Evolutionary conservation across 352 stramenopile species (phyloP), one percentile per base, ranked within the genome.

Genomic region (Aphanomyces invadans): DNA sequence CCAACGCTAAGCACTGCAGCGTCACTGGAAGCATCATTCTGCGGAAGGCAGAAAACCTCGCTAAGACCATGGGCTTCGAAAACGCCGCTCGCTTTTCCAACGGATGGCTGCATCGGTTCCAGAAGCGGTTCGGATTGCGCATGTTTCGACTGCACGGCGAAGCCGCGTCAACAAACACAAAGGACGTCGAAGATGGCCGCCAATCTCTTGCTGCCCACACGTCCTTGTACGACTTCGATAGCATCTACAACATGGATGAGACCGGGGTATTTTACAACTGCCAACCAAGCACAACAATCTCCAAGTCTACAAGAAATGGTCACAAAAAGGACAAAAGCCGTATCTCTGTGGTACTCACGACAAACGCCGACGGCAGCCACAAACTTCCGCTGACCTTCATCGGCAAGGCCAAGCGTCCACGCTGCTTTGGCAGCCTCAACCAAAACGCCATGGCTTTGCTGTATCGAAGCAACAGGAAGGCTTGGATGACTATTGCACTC

Each of bases 311-410:
- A 45, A 67, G 3, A 46, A 55, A 65, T 72, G 72, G 70, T 52
- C 29, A 65, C 39, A 64, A 0, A 65, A 71, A 72, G 26, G 57
- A 32, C 26, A 76, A 73, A 17, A 75, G 73, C 21, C 61, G 73
- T 2, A n/a, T 81, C 26, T 75, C 67, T 51, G 1, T 59, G 76
- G 54, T 56, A 26, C 2, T 71, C 71, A 23, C 49, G 4, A 71
- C 72, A 36, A 83, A 78, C 57, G 73, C 69, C 2, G 69, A 77
- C 38, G 74, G 73, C 7, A 76, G 63, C 5, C 70, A 78, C 32
- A 76, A 73, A 25, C 29, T 79, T 4, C 73, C 61, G 0, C 56
- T 65, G 0, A 38, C 76, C 26, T 75, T 79, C 39, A 74, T 80
- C 31, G 74, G 74, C 19, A 76, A 73, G 19, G 45, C 70, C 1